A percentile compares a stretch with the other conserved stretches of the same genome.
These are phyloP conservation scores for Globisporangium perplexum DNA, from an alignment of 352 stramenopile genomes.

Conservation along the genomic window DNA sequence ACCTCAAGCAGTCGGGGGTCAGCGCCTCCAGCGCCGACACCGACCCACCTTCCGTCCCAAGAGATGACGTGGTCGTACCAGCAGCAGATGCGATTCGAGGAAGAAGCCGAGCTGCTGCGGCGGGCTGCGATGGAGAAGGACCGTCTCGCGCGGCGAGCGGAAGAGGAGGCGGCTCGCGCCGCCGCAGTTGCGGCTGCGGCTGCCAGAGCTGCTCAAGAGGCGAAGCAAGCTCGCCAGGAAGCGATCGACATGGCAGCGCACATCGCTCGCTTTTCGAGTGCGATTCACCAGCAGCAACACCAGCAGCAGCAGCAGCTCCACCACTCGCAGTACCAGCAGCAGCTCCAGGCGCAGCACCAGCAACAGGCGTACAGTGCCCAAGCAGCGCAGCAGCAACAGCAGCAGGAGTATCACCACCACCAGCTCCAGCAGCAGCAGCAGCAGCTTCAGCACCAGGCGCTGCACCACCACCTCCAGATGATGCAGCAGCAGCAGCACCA, in stretches of 20 bases:
- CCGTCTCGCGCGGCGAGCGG: constrained; percentile 51
- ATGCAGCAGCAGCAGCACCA: constrained; percentile 41
- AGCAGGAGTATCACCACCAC: constrained; percentile 37
- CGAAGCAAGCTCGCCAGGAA: constrained; percentile 70
- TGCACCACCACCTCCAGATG: constrained; percentile 38
- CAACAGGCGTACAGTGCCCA: constrained; percentile 26
- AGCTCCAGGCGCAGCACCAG: constrained; percentile 13
- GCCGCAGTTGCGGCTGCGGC: constrained; percentile 62
- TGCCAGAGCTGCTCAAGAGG: constrained; percentile 67
- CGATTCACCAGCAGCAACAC: constrained; percentile 65
- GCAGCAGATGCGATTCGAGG: constrained; percentile 65
- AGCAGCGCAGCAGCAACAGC: constrained; percentile 28
- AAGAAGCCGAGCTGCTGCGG: constrained; percentile 68
- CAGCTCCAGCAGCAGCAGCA: constrained; percentile 47
- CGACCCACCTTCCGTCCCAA: constrained; percentile 19
- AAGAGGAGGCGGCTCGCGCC: constrained; percentile 76
- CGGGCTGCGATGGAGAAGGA: constrained; percentile 59
- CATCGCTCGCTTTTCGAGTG: constrained; percentile 61
- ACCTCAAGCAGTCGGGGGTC: constrained; percentile 7
- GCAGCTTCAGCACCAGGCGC: constrained; percentile 2
- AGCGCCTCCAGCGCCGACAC: constrained; percentile 4
- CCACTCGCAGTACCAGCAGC: constrained; percentile 3
- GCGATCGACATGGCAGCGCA: constrained; percentile 80
- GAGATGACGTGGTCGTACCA: constrained; percentile 73
- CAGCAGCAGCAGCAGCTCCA: constrained; percentile 18